Conservation (phyloP, 371 early-diverging fungal species). For the Mortierella sp. region DNA sequence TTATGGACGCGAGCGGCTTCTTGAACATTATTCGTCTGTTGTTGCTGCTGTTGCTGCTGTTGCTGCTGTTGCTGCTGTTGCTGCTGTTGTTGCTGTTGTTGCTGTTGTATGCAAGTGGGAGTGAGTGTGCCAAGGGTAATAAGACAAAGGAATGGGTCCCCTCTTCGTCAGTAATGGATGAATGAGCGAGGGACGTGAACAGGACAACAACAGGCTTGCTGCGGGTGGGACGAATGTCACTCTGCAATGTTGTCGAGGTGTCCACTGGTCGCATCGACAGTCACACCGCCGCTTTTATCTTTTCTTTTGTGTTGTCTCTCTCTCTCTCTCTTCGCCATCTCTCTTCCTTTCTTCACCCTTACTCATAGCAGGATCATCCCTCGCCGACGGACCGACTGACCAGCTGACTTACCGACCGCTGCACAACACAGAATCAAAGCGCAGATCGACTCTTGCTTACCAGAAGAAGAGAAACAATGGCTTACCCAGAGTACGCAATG, state of each 20-base stretch:
- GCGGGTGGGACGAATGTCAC: neutral
- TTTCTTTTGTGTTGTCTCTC: neutral
- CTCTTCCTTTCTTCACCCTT: neutral
- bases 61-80: no score
- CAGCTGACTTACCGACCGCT: neutral
- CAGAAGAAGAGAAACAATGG: slow-evolving; percentile 5
- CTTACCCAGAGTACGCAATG: slow-evolving; percentile 58
- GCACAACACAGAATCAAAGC: no score
- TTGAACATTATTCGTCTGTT: slow-evolving; percentile 65
- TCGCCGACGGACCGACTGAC: neutral
- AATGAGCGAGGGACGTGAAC: neutral
- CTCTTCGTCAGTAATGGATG: neutral
- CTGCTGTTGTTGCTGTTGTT: no score
- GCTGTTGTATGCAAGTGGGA: no score
- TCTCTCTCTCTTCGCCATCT: neutral
- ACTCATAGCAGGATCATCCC: neutral
- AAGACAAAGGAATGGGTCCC: neutral
- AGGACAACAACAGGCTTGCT: neutral
- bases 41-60: no score
- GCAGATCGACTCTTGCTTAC: neutral
- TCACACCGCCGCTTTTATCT: neutral
- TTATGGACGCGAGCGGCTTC: slow-evolving; percentile 67
- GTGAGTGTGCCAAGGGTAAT: neutral
- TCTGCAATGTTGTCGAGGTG: neutral
- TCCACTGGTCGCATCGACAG: neutral